Evolutionary conservation across 768 basidiomycete species (phyloP).

Genomic region (Boletus sp.): DNA sequence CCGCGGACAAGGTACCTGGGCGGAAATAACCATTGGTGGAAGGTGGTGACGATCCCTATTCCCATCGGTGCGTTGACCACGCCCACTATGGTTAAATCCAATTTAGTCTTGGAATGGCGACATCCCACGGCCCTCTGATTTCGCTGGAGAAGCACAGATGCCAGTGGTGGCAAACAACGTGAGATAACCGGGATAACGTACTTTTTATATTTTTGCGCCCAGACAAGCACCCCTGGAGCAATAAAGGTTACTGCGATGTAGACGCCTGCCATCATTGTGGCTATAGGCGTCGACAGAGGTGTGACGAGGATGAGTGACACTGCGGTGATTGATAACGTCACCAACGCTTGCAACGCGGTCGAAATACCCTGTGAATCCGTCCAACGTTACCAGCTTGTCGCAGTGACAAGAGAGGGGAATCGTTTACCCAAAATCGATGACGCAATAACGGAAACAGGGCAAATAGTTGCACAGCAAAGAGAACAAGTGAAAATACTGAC

Average conservation of each 20-base stretch:
- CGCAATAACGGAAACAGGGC: constrained; percentile 81
- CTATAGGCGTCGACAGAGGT: constrained; percentile 52
- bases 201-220: constrained; percentile 91
- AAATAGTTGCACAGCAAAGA: constrained; percentile 80
- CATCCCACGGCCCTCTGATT: constrained; percentile 89
- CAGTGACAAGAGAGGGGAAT: constrained; percentile 10
- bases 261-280: constrained; percentile 47
- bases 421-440: constrained; percentile 62
- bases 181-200: constrained; percentile 34
- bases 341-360: constrained; percentile 40
- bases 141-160: constrained; percentile 50
- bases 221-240: constrained; percentile 71
- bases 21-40: constrained; percentile 28
- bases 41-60: constrained; percentile 27
- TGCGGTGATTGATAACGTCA: constrained; percentile 53
- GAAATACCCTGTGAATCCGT: constrained; percentile 44
- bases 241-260: constrained; percentile 62
- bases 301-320: constrained; percentile 50
- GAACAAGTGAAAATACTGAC: constrained; percentile 84
- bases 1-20: constrained; percentile 24
- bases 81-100: constrained; percentile 29
- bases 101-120: constrained; percentile 71
- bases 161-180: constrained; percentile 11
- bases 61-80: constrained; percentile 27
- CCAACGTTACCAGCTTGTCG: constrained; percentile 11